Evolutionary conservation across 2,329 filamentous ascomycete genomes (phyloP), one percentile per base, ranked within the genome.

Genomic region (Magnaporthales sp.): DNA sequence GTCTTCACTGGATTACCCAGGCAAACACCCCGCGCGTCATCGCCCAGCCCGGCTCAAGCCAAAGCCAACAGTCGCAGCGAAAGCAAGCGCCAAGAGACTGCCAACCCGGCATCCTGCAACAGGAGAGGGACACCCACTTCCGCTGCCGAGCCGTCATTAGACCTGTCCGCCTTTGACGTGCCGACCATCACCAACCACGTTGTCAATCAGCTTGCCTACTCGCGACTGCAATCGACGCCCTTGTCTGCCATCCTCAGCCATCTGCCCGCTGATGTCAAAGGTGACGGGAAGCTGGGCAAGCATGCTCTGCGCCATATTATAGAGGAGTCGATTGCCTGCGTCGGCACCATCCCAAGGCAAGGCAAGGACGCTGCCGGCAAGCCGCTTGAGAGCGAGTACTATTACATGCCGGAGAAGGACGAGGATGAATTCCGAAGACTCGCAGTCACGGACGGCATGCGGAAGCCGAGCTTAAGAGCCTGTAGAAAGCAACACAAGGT

Each of bases 401-500:
- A 98, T 79, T 99, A 99, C 74, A 83, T 97, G 8, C 91, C 93
- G 0, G 94, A 98, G 76, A 84, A 88, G 73, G 95, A 99, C 75
- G 81, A 84, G 2, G 93, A 98, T 74, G 85, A 89, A 69, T 86
- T 90, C 74, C 86, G 94, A 68, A 87, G 91, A 65, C 86, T 92
- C 66, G 91, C 93, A 26, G 92, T 97, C 15, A 92, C 93, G 1
- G 89, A 93, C 71, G 91, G 92, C 66, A 81, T 97, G 75, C 86
- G 92, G 67, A 97, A 96, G 79, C 94, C 93, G 60, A 95, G 92
- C 72, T 80, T 99, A 73, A 85, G 95, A 71, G 90, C 89, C 74
- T 97, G 95, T 75, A 86, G 95, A 74, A 98, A 97, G 80, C 92
- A 95, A 75, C 95, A 99, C 79, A 98, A 98, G 91, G 94, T 98